Evolutionary conservation across 495 filamentous ascomycete species (phyloP), one percentile per base, ranked within the genome.

Genomic region (Hapsidospora chrysogenum): DNA sequence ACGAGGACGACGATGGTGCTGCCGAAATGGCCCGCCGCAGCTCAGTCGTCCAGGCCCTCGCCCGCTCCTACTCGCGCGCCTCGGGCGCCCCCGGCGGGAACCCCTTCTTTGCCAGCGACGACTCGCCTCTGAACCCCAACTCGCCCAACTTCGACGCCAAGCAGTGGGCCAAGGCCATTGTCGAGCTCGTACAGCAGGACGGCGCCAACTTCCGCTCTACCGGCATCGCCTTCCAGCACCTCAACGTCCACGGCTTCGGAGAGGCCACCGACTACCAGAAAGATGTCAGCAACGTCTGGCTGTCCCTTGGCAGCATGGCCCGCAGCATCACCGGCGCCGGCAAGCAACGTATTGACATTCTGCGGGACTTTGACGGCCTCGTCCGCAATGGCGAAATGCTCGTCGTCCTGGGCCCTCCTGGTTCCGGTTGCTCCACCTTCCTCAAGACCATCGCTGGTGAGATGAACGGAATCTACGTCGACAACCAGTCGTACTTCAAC

Each of bases 201-300:
- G 66, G 66, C 14, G 45, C 50, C 19, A 45, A 53, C 14, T 60
- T 59, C 39, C 56, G 69, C 36, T 64, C 64, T 3, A 58, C 58
- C 3, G 72, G 70, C 23, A 56, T 76, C 25, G 45, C 54, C 36
- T 73, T 63, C 51, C 69, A 65, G 44, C 70, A 82, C 44, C 58
- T 89, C 38, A 80, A 68, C 39, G 75, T 83, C 16, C 74, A 84
- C 53, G 82, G 82, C 20, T 86, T 74, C 48, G 82, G 80, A 16
- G 70, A 66, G 29, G 59, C 77, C 1, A 81, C 80, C 2, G 80
- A 86, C 53, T 87, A 80, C 47, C 82, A 89, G 50, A 86, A 85
- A 59, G 67, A 72, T 46, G 67, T 79, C 29, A 53, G 59, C 33
- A 80, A 80, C 47, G 53, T 74, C 28, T 76, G 70, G 65, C 50